Conservation (phyloP, 176 grass and related monocot species). For the Typha latifolia region DNA sequence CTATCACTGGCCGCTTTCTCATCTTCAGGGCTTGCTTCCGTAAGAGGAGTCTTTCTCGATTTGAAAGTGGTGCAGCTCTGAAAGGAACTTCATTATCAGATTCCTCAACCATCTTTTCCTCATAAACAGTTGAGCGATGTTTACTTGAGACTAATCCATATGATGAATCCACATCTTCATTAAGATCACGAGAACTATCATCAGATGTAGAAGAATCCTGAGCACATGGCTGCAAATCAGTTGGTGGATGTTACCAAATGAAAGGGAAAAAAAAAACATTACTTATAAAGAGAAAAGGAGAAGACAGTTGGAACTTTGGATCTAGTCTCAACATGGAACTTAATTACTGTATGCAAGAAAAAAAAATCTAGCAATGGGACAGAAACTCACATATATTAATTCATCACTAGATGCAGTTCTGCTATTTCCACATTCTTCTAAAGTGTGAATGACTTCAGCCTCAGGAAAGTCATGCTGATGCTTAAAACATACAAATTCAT, state of each 20-base stretch:
- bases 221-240: constrained; percentile 32
- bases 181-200: constrained; percentile 12
- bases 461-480: constrained; percentile 4
- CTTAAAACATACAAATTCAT: constrained; percentile 8
- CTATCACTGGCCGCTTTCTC: constrained; percentile 67
- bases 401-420: constrained; percentile 10
- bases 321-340: not conserved
- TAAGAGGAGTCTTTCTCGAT: constrained; percentile 78
- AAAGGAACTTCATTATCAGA: constrained; percentile 29
- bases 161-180: constrained; percentile 13
- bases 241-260: constrained; percentile 11
- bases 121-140: constrained; percentile 2
- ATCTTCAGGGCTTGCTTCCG: constrained; percentile 87
- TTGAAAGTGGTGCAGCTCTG: constrained; percentile 54
- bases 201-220: constrained; percentile 24
- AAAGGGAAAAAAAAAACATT: not conserved
- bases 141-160: not conserved
- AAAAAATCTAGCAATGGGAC: constrained; percentile 5
- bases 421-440: constrained; percentile 8
- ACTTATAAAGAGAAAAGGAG: not conserved
- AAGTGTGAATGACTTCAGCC: not conserved
- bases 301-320: not conserved
- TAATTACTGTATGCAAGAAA: not conserved
- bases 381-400: constrained; percentile 31
- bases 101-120: constrained; percentile 13